phyloP scores from a whole-genome alignment of 2,329 filamentous ascomycete species.

The Fusarium sp. region DNA sequence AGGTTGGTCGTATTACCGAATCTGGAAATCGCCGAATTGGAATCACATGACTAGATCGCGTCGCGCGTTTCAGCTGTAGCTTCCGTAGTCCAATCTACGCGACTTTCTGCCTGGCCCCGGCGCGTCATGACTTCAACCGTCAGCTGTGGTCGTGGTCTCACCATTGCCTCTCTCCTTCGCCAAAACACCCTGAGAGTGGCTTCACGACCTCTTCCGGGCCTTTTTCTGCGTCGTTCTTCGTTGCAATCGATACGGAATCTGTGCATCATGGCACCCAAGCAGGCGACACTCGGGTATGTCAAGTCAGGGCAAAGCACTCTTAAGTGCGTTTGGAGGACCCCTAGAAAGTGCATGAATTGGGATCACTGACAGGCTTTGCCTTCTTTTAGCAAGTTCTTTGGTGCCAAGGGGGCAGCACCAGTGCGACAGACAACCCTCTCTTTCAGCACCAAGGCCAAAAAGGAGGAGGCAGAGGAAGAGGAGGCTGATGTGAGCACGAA shows the following conservation, averaged over 20 bases:
- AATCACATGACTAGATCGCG: constrained; percentile 40
- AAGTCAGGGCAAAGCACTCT: constrained; percentile 75
- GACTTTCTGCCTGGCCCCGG: constrained; percentile 48
- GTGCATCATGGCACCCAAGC: constrained; percentile 64
- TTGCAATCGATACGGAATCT: constrained; percentile 13
- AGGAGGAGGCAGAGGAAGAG: constrained; percentile 46
- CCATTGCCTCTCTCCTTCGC: constrained; percentile 31
- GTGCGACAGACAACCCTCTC: constrained; percentile 80
- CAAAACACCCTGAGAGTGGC: constrained; percentile 19
- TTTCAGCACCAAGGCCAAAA: constrained; percentile 69
- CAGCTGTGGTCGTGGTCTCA: constrained; percentile 34
- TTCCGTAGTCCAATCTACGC: constrained; percentile 50
- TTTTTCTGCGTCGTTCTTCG: constrained; percentile 14
- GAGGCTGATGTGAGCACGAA: constrained; percentile 46
- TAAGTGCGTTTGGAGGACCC: constrained; percentile 62
- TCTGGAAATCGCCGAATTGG: neutral
- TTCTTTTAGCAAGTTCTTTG: constrained; percentile 80
- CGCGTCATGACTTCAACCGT: constrained; percentile 48
- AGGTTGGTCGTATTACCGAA: neutral
- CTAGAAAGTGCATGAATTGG: neutral
- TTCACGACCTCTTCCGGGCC: constrained; percentile 7
- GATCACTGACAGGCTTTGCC: constrained; percentile 13
- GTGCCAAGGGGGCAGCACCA: constrained; percentile 61
- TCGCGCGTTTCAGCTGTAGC: constrained; percentile 37
- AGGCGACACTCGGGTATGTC: constrained; percentile 89